These are phyloP conservation scores for Sedum album DNA, from an alignment of 164 flowering plant genomes.

Conservation along the genomic window DNA sequence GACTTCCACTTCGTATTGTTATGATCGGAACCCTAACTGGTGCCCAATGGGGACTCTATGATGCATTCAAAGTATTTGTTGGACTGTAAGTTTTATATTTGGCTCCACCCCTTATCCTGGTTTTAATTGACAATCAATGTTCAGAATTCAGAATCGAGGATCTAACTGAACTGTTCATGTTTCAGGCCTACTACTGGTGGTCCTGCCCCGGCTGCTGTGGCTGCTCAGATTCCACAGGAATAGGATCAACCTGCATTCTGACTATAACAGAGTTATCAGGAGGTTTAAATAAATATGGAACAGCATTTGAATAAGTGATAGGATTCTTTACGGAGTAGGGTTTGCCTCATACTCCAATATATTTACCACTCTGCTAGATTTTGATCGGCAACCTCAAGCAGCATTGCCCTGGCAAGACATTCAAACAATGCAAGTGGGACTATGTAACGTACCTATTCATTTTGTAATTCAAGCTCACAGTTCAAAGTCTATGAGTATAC, in stretches of 20 bases:
- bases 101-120: background rate
- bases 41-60: slow-evolving; percentile 84
- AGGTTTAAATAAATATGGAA: slow-evolving; percentile 1
- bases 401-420: background rate
- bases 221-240: slow-evolving; percentile 32
- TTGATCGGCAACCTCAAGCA: background rate
- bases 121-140: too few relatives aligned
- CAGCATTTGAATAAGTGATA: slow-evolving; percentile 1
- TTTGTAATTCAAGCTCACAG: background rate
- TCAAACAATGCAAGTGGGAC: background rate
- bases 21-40: slow-evolving; percentile 92
- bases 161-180: background rate
- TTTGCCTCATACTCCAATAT: slow-evolving; percentile 4
- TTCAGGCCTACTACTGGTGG: slow-evolving; percentile 86
- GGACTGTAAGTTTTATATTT: slow-evolving; percentile 60
- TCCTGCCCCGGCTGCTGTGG: slow-evolving; percentile 38
- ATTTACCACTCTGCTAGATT: background rate
- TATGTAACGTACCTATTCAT: background rate
- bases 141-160: background rate
- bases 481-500: too few relatives aligned
- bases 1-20: slow-evolving; percentile 84
- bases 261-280: background rate
- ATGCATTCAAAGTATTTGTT: slow-evolving; percentile 76
- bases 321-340: slow-evolving; percentile 16
- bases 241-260: slow-evolving; percentile 12